Percentiles rank a stretch among this genome's conserved stretches.
These are phyloP conservation scores for Trichoderma aggressivum DNA, from an alignment of 2,329 filamentous ascomycete genomes.

Conservation along the genomic window DNA sequence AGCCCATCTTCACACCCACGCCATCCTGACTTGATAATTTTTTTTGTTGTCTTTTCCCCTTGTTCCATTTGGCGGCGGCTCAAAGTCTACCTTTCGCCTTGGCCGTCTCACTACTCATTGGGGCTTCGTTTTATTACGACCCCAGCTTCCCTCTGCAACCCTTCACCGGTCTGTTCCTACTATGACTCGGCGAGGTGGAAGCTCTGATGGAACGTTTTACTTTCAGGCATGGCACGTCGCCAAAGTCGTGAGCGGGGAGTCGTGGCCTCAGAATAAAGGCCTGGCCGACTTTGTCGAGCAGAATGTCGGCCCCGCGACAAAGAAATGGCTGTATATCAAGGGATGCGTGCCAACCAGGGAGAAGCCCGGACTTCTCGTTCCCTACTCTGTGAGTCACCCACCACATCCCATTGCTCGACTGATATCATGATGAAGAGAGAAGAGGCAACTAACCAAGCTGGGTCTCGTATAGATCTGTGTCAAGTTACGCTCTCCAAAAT, in stretches of 20 bases:
- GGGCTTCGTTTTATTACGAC: neutral
- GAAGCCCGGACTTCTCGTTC: slow-evolving; percentile 8
- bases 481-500: slow-evolving; percentile 15
- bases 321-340: slow-evolving; percentile 18
- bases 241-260: slow-evolving; percentile 15
- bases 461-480: slow-evolving; percentile 3
- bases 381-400: slow-evolving; percentile 14
- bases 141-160: neutral
- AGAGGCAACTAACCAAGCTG: neutral
- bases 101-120: neutral
- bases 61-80: neutral
- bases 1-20: slow-evolving; percentile 10
- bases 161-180: neutral
- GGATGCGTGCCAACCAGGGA: slow-evolving; percentile 17
- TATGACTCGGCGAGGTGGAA: slow-evolving; percentile 17
- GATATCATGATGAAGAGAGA: neutral
- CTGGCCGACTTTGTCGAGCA: slow-evolving; percentile 20
- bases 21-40: neutral
- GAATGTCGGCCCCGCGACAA: slow-evolving; percentile 2
- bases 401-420: neutral
- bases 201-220: slow-evolving; percentile 18
- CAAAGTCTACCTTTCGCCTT: neutral
- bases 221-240: slow-evolving; percentile 19
- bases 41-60: neutral
- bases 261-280: slow-evolving; percentile 15